phyloP scores from a whole-genome alignment of 306 rosid genomes.

The Malus orientalis region DNA sequence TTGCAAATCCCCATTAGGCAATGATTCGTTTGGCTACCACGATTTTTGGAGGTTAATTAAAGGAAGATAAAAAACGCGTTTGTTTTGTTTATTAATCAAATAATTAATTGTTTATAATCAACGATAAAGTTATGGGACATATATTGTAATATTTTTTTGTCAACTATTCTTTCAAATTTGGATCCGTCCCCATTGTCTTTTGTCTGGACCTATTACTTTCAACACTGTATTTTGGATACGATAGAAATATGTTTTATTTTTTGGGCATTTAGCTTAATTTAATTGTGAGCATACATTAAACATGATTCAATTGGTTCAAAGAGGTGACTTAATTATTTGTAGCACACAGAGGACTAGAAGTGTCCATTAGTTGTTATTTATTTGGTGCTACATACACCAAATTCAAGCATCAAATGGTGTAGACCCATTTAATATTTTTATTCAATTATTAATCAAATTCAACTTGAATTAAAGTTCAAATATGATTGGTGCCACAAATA shows the following conservation, averaged over 20 bases:
- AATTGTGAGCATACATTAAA: not conserved
- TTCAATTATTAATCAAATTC: no score
- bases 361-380: not conserved
- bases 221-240: not conserved
- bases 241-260: no score
- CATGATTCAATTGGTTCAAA: not conserved
- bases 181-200: slow-evolving; percentile 1
- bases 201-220: not conserved
- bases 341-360: not conserved
- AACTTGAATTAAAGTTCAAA: no score
- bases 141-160: not conserved
- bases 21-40: not conserved
- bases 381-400: no score
- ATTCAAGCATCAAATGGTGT: no score
- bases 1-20: slow-evolving; percentile 6
- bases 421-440: no score
- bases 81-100: not conserved
- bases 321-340: not conserved
- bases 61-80: slow-evolving; percentile 6
- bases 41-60: not conserved
- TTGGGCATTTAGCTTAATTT: not conserved
- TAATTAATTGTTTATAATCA: not conserved
- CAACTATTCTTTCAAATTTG: not conserved
- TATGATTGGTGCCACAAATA: no score
- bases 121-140: not conserved